Percentiles rank a stretch among this genome's conserved stretches.
Conservation (phyloP, 2,329 filamentous ascomycete species). For the Colletotrichum sp. region DNA sequence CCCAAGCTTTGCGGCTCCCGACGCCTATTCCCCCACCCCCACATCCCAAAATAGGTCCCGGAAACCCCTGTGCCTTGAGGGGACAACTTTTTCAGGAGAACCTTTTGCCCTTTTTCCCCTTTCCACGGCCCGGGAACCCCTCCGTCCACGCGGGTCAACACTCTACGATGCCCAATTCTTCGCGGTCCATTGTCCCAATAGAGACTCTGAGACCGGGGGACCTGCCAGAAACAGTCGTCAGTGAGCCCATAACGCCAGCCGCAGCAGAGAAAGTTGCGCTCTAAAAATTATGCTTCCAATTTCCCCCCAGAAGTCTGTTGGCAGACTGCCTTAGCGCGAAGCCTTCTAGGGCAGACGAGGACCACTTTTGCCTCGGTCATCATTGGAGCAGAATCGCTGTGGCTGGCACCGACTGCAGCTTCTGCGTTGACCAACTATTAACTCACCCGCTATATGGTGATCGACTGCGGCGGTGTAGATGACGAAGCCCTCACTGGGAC, state of each 20-base stretch:
- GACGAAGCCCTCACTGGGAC: not conserved
- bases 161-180: not conserved
- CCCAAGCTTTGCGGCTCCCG: not conserved
- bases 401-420: not conserved
- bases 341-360: not conserved
- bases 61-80: not conserved
- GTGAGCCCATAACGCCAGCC: not conserved
- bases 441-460: not conserved
- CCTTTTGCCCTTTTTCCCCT: not conserved
- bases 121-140: not conserved
- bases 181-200: not conserved
- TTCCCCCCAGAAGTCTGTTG: not conserved
- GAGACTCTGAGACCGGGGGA: not conserved
- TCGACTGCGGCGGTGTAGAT: not conserved
- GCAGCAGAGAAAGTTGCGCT: not conserved
- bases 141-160: not conserved
- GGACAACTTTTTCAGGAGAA: not conserved
- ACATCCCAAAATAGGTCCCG: not conserved
- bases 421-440: not conserved
- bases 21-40: not conserved
- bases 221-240: not conserved
- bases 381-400: not conserved
- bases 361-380: not conserved
- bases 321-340: not conserved
- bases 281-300: not conserved